Evolutionary conservation across 176 grass and related monocot species (phyloP).

Genomic region (Oryza coarctata): DNA sequence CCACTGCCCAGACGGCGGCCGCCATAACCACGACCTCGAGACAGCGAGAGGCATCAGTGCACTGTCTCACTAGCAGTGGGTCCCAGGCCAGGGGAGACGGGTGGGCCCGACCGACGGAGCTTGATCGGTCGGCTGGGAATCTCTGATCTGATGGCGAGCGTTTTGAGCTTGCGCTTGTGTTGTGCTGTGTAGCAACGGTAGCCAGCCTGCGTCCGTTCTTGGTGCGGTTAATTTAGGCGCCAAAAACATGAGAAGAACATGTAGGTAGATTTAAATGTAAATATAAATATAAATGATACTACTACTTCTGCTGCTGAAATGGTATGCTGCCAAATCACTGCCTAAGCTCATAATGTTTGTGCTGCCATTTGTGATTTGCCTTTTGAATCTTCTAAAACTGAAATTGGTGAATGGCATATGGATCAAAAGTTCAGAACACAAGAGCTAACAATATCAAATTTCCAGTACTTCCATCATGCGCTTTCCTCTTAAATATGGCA

Average conservation of each 20-base stretch:
- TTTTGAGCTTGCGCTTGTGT: not conserved
- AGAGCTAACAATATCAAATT: not conserved
- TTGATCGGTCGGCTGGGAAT: conserved; percentile 6
- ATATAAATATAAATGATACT: not conserved
- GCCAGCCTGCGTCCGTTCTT: not conserved
- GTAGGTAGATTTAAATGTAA: conserved; percentile 21
- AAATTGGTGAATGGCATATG: not conserved
- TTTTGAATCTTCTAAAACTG: conserved; percentile 10
- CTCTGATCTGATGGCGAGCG: not conserved
- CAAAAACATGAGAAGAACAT: not conserved
- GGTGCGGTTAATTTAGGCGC: conserved; percentile 27
- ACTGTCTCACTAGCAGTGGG: not conserved
- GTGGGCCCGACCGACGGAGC: not conserved
- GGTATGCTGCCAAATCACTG: not conserved
- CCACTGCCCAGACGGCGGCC: too few species aligned
- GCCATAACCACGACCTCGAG: not conserved
- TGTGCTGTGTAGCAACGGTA: not conserved
- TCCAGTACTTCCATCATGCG: not conserved
- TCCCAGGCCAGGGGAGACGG: not conserved
- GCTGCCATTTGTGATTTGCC: not conserved
- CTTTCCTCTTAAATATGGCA: not conserved
- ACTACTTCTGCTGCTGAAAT: not conserved
- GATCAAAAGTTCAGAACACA: not conserved
- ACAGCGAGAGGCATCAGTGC: not conserved
- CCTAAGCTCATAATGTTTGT: conserved; percentile 21